Percentiles rank a stretch among this genome's conserved stretches.
Evolutionary conservation across 768 basidiomycete species (phyloP).

Genomic region (Amanita brunnescens): DNA sequence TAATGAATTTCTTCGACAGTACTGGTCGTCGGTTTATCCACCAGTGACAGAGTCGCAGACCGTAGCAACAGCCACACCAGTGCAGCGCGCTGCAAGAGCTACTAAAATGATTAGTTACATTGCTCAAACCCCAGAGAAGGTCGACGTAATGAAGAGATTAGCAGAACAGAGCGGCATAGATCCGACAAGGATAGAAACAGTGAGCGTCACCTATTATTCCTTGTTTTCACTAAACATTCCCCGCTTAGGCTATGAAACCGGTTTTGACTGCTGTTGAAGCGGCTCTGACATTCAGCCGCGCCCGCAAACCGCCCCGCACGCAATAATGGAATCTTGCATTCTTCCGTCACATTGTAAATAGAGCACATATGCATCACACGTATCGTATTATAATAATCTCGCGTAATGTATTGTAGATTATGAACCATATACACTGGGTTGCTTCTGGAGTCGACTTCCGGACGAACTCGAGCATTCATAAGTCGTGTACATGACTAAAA

Average conservation of each 20-base stretch:
- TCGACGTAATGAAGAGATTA: slow-evolving; percentile 61
- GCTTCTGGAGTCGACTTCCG: slow-evolving; percentile 38
- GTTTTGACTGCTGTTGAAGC: slow-evolving; percentile 64
- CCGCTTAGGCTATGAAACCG: slow-evolving; percentile 64
- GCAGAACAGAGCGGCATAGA: slow-evolving; percentile 59
- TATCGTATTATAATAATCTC: slow-evolving; percentile 8
- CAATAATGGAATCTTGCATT: slow-evolving; percentile 7
- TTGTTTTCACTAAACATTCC: not conserved
- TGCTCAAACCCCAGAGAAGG: slow-evolving; percentile 71
- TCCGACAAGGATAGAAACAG: slow-evolving; percentile 50
- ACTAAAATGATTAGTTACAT: slow-evolving; percentile 86
- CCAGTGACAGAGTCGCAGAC: slow-evolving; percentile 50
- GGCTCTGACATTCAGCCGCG: slow-evolving; percentile 54
- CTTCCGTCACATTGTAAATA: slow-evolving; percentile 8
- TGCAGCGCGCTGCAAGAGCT: slow-evolving; percentile 69
- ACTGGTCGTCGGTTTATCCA: slow-evolving; percentile 86
- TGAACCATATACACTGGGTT: slow-evolving; percentile 38
- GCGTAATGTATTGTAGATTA: slow-evolving; percentile 10
- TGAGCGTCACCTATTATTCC: slow-evolving; percentile 25
- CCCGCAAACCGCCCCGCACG: slow-evolving; percentile 25
- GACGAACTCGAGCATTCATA: slow-evolving; percentile 63
- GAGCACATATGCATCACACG: slow-evolving; percentile 10
- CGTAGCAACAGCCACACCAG: slow-evolving; percentile 41
- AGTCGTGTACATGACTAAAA: slow-evolving; percentile 72
- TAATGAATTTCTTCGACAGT: slow-evolving; percentile 94